Evolutionary conservation across 2,329 filamentous ascomycete genomes (phyloP).

Genomic region (Aspergillus ibericus): DNA sequence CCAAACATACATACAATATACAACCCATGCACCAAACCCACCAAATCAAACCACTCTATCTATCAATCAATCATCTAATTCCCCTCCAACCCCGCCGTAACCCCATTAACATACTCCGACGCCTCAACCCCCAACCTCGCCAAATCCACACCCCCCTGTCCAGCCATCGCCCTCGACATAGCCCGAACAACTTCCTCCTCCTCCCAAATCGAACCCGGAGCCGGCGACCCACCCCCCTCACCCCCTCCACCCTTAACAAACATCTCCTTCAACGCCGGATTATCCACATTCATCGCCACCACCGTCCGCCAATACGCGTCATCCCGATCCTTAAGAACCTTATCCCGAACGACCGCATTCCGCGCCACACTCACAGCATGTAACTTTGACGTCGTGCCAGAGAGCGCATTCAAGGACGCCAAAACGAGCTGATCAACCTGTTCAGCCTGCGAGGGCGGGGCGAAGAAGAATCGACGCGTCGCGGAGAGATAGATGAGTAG

Average conservation of each 20-base stretch:
- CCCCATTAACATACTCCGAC: slow-evolving; percentile 45
- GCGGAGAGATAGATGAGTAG: slow-evolving; percentile 70
- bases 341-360: slow-evolving; percentile 77
- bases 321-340: slow-evolving; percentile 63
- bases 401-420: slow-evolving; percentile 56
- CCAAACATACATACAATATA: not conserved
- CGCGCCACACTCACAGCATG: slow-evolving; percentile 72
- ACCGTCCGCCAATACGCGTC: slow-evolving; percentile 70
- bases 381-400: slow-evolving; percentile 64
- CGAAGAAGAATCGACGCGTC: slow-evolving; percentile 75
- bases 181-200: slow-evolving; percentile 64
- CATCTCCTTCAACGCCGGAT: not conserved
- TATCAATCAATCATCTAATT: slow-evolving; percentile 12
- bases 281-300: slow-evolving; percentile 49
- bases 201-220: slow-evolving; percentile 58
- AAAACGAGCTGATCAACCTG: slow-evolving; percentile 60
- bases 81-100: slow-evolving; percentile 42
- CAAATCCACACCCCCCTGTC: slow-evolving; percentile 51
- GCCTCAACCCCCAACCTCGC: slow-evolving; percentile 44
- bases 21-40: not conserved
- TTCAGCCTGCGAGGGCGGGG: slow-evolving; percentile 61
- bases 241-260: slow-evolving; percentile 48
- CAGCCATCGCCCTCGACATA: slow-evolving; percentile 76
- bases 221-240: slow-evolving; percentile 65
- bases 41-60: slow-evolving; percentile 1